Conservation (phyloP, 345 rosid species). For the Aquilaria yunnanensis region DNA sequence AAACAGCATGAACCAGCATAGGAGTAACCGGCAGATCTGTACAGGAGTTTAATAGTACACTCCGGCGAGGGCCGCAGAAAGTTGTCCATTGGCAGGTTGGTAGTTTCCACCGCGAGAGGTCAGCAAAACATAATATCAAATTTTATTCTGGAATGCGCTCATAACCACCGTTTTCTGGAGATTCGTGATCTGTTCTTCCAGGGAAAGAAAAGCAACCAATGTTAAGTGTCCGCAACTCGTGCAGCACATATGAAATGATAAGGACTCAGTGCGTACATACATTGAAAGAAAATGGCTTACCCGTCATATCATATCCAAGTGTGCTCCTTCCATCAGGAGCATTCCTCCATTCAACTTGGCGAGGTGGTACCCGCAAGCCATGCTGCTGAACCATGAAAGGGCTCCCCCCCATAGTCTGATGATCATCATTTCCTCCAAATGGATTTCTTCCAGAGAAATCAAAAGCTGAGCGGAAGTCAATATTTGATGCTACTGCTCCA, state of each 20-base stretch:
- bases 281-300: slow-evolving; percentile 13
- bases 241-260: neutral
- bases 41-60: slow-evolving; percentile 25
- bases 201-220: slow-evolving; percentile 10
- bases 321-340: slow-evolving; percentile 27
- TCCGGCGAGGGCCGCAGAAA: slow-evolving; percentile 10
- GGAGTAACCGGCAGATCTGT: slow-evolving; percentile 19
- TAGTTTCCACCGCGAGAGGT: neutral
- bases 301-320: slow-evolving; percentile 41
- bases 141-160: slow-evolving; percentile 36
- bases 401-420: slow-evolving; percentile 30
- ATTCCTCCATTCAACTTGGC: slow-evolving; percentile 38
- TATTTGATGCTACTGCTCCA: slow-evolving; percentile 23
- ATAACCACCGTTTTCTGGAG: slow-evolving; percentile 55
- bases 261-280: neutral
- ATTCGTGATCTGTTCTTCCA: slow-evolving; percentile 44
- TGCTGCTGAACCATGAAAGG: slow-evolving; percentile 41
- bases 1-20: slow-evolving; percentile 3
- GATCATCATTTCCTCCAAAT: slow-evolving; percentile 29
- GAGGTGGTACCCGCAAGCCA: slow-evolving; percentile 32
- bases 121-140: neutral
- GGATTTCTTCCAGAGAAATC: slow-evolving; percentile 42
- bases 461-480: slow-evolving; percentile 36
- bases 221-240: slow-evolving; percentile 5
- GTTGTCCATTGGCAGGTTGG: slow-evolving; percentile 16